These are phyloP conservation scores for Emmonsiellopsis sp. DNA, from an alignment of 2,329 filamentous ascomycete genomes.

Conservation along the genomic window DNA sequence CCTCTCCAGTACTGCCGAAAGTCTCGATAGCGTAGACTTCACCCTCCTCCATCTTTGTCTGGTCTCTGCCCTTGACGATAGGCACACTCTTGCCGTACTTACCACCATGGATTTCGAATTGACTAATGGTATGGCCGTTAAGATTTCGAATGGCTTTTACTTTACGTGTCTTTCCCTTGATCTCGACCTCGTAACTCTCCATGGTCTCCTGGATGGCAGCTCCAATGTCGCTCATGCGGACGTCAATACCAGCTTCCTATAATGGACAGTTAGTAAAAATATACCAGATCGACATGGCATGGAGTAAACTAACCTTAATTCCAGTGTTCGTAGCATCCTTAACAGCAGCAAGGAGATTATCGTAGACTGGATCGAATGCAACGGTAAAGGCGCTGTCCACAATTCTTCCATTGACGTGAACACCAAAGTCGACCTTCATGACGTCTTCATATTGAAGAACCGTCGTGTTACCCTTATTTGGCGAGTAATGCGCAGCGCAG, in stretches of 20 bases:
- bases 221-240: constrained; percentile 76
- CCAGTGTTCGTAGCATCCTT: constrained; percentile 65
- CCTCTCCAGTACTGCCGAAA: constrained; percentile 86
- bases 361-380: constrained; percentile 58
- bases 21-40: constrained; percentile 95
- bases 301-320: constrained; percentile 44
- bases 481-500: constrained; percentile 77
- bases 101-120: constrained; percentile 80
- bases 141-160: constrained; percentile 81
- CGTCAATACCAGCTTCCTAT: constrained; percentile 81
- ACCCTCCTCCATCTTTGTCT: constrained; percentile 96
- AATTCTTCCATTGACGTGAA: constrained; percentile 61
- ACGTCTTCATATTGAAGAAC: constrained; percentile 57
- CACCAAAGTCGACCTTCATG: constrained; percentile 65
- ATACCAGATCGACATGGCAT: background rate
- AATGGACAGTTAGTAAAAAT: background rate
- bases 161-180: constrained; percentile 61
- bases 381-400: constrained; percentile 64
- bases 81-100: constrained; percentile 85
- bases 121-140: constrained; percentile 82
- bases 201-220: constrained; percentile 79
- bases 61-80: constrained; percentile 79
- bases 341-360: constrained; percentile 56
- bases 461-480: constrained; percentile 77
- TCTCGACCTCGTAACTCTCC: constrained; percentile 85